Percentiles rank a stretch among this genome's conserved stretches.
These are phyloP conservation scores for Pleurotus tuoliensis DNA, from an alignment of 768 basidiomycete genomes.

Conservation along the genomic window DNA sequence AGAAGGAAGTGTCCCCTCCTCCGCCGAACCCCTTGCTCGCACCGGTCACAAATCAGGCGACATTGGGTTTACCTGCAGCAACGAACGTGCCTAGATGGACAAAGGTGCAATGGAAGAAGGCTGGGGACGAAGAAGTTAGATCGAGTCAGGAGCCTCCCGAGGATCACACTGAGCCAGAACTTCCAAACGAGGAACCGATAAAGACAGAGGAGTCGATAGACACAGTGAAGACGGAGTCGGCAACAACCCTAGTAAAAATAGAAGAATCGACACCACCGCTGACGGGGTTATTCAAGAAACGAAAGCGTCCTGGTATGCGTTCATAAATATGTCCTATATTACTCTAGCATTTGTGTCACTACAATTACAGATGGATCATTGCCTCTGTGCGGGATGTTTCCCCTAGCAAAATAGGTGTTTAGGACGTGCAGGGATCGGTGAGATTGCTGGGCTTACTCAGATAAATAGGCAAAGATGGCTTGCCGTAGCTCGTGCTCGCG, in stretches of 20 bases:
- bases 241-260: not conserved
- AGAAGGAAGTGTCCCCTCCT: conserved; percentile 38
- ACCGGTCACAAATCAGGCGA: conserved; percentile 9
- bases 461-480: conserved; percentile 2
- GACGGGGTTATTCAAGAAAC: conserved; percentile 4
- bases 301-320: not conserved
- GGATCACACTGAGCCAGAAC: conserved; percentile 18
- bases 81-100: conserved; percentile 28
- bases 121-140: conserved; percentile 19
- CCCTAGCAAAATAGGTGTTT: not conserved
- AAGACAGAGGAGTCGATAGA: not conserved
- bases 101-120: conserved; percentile 29
- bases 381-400: not conserved
- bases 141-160: conserved; percentile 20
- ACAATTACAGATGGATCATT: conserved; percentile 3
- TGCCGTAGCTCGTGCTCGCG: conserved; percentile 3
- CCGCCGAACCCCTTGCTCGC: not conserved
- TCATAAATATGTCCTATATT: not conserved
- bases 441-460: not conserved
- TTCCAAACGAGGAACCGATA: not conserved
- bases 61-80: not conserved
- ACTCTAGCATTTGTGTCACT: not conserved
- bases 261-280: not conserved
- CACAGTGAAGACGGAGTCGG: not conserved
- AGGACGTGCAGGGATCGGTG: not conserved